A percentile compares a stretch with the other conserved stretches of the same genome.
These are phyloP conservation scores for Helichrysum umbraculigerum DNA, from an alignment of 129 eudicot genomes.

Conservation along the genomic window DNA sequence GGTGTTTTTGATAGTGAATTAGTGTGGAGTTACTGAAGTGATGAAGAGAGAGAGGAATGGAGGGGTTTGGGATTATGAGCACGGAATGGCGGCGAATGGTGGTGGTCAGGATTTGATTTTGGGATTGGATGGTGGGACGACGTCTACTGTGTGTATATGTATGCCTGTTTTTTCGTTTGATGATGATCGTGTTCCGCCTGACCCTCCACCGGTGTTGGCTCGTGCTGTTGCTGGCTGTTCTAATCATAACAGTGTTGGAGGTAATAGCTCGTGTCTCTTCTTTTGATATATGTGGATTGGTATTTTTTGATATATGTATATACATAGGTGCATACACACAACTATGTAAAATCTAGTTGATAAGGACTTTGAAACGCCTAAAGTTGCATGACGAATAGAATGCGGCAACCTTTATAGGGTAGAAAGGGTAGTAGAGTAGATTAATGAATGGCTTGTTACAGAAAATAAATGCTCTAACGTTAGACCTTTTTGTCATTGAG, in stretches of 20 bases:
- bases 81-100: conserved; percentile 24
- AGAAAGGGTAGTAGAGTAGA: too few relatives aligned
- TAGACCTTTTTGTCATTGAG: neutral
- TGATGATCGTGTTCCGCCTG: conserved; percentile 49
- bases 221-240: conserved; percentile 98
- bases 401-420: too few relatives aligned
- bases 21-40: neutral
- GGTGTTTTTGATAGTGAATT: neutral
- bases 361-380: too few relatives aligned
- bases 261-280: conserved; percentile 32
- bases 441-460: too few relatives aligned
- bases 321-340: neutral
- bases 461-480: too few relatives aligned
- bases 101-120: conserved; percentile 47
- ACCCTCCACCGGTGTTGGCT: conserved; percentile 66
- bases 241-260: conserved; percentile 93
- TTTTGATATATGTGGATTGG: neutral
- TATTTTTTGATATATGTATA: neutral
- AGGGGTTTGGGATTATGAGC: conserved; percentile 72
- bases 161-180: conserved; percentile 54
- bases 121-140: conserved; percentile 86
- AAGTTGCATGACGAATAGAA: too few relatives aligned
- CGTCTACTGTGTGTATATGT: conserved; percentile 72
- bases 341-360: neutral
- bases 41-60: conserved; percentile 72